Percentiles rank a stretch among this genome's conserved stretches.
Conservation (phyloP, 768 basidiomycete species). For the Mycena amicta region DNA sequence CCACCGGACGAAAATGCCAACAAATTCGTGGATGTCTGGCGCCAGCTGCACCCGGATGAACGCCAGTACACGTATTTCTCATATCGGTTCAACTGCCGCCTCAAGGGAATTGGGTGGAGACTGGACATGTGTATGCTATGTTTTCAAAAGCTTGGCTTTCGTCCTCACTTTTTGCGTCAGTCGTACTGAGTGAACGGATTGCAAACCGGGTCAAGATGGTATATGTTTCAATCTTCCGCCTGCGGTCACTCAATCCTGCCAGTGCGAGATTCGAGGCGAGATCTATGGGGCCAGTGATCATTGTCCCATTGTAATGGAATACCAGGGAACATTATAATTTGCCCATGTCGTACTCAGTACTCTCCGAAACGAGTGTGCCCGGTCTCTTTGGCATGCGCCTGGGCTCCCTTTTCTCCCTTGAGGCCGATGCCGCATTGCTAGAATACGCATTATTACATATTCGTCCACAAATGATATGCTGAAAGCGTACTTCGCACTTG, state of each 20-base stretch:
- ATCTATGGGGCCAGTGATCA: slow-evolving; percentile 90
- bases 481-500: slow-evolving; percentile 72
- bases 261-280: slow-evolving; percentile 84
- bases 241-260: not conserved
- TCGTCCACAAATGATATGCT: slow-evolving; percentile 2
- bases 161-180: slow-evolving; percentile 40
- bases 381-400: slow-evolving; percentile 83
- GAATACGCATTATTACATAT: not conserved
- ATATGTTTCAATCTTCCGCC: slow-evolving; percentile 7
- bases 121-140: slow-evolving; percentile 73
- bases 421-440: slow-evolving; percentile 83
- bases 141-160: not conserved
- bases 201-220: slow-evolving; percentile 63
- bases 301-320: slow-evolving; percentile 78
- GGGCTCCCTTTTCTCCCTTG: slow-evolving; percentile 93
- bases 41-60: slow-evolving; percentile 64
- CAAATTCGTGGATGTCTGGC: slow-evolving; percentile 81
- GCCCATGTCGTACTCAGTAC: slow-evolving; percentile 44
- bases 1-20: slow-evolving; percentile 44
- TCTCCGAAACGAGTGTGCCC: slow-evolving; percentile 87
- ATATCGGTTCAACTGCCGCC: slow-evolving; percentile 78
- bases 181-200: slow-evolving; percentile 75
- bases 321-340: slow-evolving; percentile 46
- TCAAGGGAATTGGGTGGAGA: slow-evolving; percentile 85
- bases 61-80: slow-evolving; percentile 85